Evolutionary conservation across 257 asterid genomes (phyloP), one percentile per base, ranked within the genome.

Genomic region (Gentiana straminea): DNA sequence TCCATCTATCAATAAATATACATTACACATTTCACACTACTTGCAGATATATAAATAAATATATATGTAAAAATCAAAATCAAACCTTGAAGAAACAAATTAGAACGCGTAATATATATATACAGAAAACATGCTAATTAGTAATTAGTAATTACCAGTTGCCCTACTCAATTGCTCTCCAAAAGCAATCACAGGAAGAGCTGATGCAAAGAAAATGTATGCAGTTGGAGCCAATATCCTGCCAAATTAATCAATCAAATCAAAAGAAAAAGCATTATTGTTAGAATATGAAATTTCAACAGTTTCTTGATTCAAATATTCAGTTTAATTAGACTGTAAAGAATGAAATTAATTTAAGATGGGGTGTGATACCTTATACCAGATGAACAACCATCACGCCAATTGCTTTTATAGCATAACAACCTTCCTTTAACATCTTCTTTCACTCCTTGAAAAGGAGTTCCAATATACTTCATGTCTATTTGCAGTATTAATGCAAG

Each of bases 201-300:
- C 94, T 56, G 97, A 89, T 53, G 97, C 97, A 59, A 89, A 86
- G 94, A 89, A 89, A 46, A 89, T 78, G 59, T 86, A 89, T 5
- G 94, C 78, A 1, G 96, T 79, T 53, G 96, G 97, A 68, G 97
- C 97, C 51, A 89, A 62, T 75, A 89, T 86, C 83, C 97, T 89
- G 74, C 1, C 24, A 68, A 69, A 61, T 64, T 35, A 41, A 65
- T 38, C 58, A 61, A 73, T 45, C 47, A 41, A 33, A 62, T 6
- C 4, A 45, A 34, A 67, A 35, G 9, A 12, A 8, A n/a, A 36
- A 24, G 24, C 24, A 24, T 24, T 24, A 24, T 24, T 24, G 54
- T n/a, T 36, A 11, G 41, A 34, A 33, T 33, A 8, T 9, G 9
- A 37, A n/a, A 55, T 3, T 3, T 1, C 1, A 13, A 13, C 4